These are phyloP conservation scores for Closterium sp. DNA, from an alignment of 139 green algal genomes.

Conservation along the genomic window DNA sequence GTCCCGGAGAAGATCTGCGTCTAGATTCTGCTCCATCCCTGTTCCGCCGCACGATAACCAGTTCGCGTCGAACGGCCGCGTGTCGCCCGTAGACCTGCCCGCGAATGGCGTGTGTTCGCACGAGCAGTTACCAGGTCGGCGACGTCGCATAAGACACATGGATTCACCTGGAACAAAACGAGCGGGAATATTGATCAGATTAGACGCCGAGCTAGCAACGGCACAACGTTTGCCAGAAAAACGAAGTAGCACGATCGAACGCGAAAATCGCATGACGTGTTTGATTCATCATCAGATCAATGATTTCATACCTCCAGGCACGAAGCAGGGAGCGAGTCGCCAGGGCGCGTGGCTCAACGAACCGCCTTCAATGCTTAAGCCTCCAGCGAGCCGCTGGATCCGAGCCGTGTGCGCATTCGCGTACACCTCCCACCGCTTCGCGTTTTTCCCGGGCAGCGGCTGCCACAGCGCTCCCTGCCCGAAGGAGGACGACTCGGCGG, in stretches of 20 bases:
- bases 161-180: not conserved
- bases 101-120: not conserved
- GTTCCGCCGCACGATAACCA: not conserved
- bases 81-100: not conserved
- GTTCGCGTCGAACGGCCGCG: not conserved
- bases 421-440: not conserved
- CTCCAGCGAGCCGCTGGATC: not conserved
- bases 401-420: not conserved
- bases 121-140: conserved; percentile 1
- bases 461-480: not conserved
- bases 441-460: not conserved
- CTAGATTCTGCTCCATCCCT: not conserved
- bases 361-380: not conserved
- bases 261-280: not conserved
- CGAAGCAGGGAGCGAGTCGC: not conserved
- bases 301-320: not conserved
- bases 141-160: not conserved
- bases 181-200: not conserved
- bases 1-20: not conserved
- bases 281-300: not conserved
- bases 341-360: not conserved
- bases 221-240: not conserved
- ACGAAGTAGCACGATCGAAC: not conserved
- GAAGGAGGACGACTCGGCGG: not conserved
- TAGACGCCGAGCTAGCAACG: not conserved